Evolutionary conservation across 352 stramenopile genomes (phyloP), one percentile per base, ranked within the genome.

Genomic region (Globisporangium irregulare): DNA sequence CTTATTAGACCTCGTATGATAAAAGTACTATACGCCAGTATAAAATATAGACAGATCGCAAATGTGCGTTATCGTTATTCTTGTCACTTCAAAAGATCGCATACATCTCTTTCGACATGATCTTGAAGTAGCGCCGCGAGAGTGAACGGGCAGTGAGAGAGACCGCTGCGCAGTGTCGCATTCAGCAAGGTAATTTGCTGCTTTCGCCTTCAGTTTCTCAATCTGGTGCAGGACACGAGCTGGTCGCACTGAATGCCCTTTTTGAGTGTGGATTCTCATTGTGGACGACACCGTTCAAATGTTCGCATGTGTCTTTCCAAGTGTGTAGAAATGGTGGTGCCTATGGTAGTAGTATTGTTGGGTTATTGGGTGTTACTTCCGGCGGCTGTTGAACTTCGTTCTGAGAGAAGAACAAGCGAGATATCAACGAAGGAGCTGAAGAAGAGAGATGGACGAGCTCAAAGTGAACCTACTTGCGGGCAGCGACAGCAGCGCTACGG

Each of bases 111-210:
- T 43, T 43, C 9, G 36, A 18, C 36, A 41, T 41, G 34, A 9
- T 2, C 34, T 43, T 43, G 36, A 43, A 43, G 36, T 43, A 43
- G 36, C 36, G 10, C 76, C 27, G 67, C 78, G 38, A 75, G 72
- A 8, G 74, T 86, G 54, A 85, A 86, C 14, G 76, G 84, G 1
- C 25, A 27, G 25, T 1, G 25, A 27, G 25, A 87, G 65, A 46
- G 73, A 70, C 0, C 81, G 82, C 32, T 92, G 85, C 2, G 73
- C 78, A 0, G 70, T 67, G 66, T 90, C 83, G 25, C 76, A 87
- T 20, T 78, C 68, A 0, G 69, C 74, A 54, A 91, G 74, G 55
- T 50, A 82, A 6, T 78, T 72, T 2, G 71, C 69, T 1, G 68
- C 63, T 4, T 79, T 57, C 15, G 76, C 55, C 18, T 68, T 69